Conservation (phyloP, 495 filamentous ascomycete genomes). For the Parachaetomium inaequale region DNA sequence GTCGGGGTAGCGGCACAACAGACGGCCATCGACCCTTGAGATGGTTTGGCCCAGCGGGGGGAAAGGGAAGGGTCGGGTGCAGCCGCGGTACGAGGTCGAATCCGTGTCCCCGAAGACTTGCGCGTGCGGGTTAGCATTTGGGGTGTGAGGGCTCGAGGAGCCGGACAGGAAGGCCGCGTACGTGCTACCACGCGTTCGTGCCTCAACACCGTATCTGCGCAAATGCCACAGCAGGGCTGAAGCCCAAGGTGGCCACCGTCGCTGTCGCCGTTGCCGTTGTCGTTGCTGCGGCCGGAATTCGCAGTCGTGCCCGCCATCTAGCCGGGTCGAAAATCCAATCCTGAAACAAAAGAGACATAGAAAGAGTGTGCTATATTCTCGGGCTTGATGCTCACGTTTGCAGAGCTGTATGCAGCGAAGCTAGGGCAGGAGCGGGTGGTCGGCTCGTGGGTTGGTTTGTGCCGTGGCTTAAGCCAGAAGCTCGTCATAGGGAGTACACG, state of each 20-base stretch:
- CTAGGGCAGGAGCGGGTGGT: no score
- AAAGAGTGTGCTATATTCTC: no score
- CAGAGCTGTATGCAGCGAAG: no score
- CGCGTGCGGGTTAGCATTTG: background rate
- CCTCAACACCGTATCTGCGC: background rate
- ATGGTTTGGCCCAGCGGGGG: background rate
- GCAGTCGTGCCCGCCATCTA: background rate
- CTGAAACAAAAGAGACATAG: no score
- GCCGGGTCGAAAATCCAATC: background rate
- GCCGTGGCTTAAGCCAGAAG: no score
- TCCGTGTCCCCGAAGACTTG: background rate
- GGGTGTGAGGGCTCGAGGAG: background rate
- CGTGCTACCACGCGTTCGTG: slow-evolving; percentile 4
- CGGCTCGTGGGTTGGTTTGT: no score
- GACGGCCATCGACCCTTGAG: background rate
- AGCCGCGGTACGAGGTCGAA: slow-evolving; percentile 5
- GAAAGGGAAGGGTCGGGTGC: background rate
- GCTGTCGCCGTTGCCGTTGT: no score
- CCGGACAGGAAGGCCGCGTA: background rate
- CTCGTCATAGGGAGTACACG: no score
- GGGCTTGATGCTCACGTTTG: no score
- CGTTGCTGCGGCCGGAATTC: background rate
- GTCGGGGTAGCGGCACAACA: background rate
- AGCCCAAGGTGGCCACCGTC: background rate
- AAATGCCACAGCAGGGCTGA: background rate